Conservation (phyloP, 495 filamentous ascomycete species). For the Xylaria acuta region DNA sequence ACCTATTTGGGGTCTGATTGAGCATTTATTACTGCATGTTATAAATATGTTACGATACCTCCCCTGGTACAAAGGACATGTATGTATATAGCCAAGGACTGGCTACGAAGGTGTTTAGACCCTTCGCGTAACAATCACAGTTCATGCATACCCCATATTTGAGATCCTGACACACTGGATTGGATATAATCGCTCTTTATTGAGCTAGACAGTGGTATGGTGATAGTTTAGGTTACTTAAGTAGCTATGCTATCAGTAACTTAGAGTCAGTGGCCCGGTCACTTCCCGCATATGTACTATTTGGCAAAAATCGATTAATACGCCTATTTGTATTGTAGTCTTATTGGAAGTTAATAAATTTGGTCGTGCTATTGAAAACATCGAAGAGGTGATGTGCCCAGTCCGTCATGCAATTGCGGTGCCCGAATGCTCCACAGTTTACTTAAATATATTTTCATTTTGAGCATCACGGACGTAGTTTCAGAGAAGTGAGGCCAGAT, state of each 20-base stretch:
- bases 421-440: background rate
- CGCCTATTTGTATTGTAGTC: background rate
- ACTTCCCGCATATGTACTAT: background rate
- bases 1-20: background rate
- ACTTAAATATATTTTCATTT: background rate
- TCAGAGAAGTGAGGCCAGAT: background rate
- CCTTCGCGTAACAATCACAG: too few relatives aligned
- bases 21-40: background rate
- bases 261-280: background rate
- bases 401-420: background rate
- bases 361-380: background rate
- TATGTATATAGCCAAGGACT: too few relatives aligned
- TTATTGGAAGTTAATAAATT: background rate
- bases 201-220: background rate
- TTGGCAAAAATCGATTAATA: background rate
- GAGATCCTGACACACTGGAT: too few relatives aligned
- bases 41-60: too few relatives aligned
- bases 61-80: too few relatives aligned
- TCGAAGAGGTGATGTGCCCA: background rate
- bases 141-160: too few relatives aligned
- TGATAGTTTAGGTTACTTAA: background rate
- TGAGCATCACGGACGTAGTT: background rate
- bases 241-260: background rate
- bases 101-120: too few relatives aligned
- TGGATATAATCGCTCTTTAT: background rate